These are phyloP conservation scores for Scopulariopsis brevicaulis DNA, from an alignment of 2,329 filamentous ascomycete genomes.

Conservation along the genomic window DNA sequence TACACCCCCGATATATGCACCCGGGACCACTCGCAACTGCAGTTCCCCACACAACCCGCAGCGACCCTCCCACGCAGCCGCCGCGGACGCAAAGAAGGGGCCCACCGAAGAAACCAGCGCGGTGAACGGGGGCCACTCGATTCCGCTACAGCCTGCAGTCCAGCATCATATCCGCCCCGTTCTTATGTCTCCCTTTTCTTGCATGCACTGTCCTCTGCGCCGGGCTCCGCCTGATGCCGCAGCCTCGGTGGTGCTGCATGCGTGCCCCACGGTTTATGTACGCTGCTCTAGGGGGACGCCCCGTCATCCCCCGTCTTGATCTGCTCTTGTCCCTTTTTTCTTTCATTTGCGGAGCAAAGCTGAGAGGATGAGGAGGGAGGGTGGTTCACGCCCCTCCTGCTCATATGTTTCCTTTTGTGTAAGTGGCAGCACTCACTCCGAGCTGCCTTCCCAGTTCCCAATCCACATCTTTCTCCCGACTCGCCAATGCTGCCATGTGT, in stretches of 20 bases:
- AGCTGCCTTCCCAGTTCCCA: not conserved
- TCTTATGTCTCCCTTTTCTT: not conserved
- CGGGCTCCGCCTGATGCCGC: not conserved
- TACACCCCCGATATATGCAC: not conserved
- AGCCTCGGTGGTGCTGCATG: not conserved
- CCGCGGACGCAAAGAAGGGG: not conserved
- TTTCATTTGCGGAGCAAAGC: not conserved
- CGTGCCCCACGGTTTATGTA: constrained; percentile 1
- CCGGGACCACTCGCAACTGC: not conserved
- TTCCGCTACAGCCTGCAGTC: not conserved
- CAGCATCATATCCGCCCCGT: not conserved
- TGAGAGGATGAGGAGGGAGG: not conserved
- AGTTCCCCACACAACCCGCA: not conserved
- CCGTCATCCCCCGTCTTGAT: not conserved
- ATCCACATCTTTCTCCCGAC: not conserved
- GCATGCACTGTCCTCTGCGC: not conserved
- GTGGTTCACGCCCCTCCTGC: not conserved
- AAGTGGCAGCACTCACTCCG: not conserved
- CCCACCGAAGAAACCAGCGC: not conserved
- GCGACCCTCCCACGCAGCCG: not conserved
- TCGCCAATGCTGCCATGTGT: not conserved
- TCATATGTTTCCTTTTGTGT: not conserved
- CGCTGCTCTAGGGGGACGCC: not conserved
- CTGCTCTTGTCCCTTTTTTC: not conserved
- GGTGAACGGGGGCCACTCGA: not conserved